A percentile compares a stretch with the other conserved stretches of the same genome.
phyloP scores from a whole-genome alignment of 805 yeast genomes.

The Candida ascalaphidarum region DNA sequence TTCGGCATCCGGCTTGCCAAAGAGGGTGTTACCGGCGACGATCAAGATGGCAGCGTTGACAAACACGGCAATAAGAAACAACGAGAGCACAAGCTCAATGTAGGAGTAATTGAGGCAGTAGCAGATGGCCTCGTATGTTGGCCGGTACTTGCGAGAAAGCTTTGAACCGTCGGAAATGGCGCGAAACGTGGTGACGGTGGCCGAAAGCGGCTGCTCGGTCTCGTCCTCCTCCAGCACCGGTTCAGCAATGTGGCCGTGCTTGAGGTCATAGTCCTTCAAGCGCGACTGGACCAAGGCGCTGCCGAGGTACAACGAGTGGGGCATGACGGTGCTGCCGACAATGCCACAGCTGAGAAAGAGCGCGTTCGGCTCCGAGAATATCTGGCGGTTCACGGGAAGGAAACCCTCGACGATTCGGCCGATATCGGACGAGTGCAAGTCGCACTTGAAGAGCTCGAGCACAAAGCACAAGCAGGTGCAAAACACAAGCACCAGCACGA shows the following conservation, averaged over 20 bases:
- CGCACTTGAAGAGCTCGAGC: constrained; percentile 50
- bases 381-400: constrained; percentile 40
- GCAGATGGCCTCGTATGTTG: constrained; percentile 32
- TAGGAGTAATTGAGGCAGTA: constrained; percentile 34
- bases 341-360: constrained; percentile 36
- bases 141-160: constrained; percentile 26
- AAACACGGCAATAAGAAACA: constrained; percentile 34
- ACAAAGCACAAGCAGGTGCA: constrained; percentile 73
- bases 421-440: constrained; percentile 44
- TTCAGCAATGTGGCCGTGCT: constrained; percentile 14
- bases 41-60: constrained; percentile 37
- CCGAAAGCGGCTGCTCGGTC: constrained; percentile 6
- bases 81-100: constrained; percentile 29
- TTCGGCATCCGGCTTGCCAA: constrained; percentile 35
- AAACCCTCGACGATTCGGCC: constrained; percentile 55
- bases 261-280: constrained; percentile 31
- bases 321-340: constrained; percentile 41
- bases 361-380: constrained; percentile 27
- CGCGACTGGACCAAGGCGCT: constrained; percentile 37
- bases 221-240: constrained; percentile 1
- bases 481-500: constrained; percentile 63
- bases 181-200: constrained; percentile 10
- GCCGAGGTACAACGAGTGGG: constrained; percentile 36
- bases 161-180: constrained; percentile 19
- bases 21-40: constrained; percentile 36